A percentile compares a stretch with the other conserved stretches of the same genome.
Conservation (phyloP, 2,329 filamentous ascomycete species). For the Tolypocladium inflatum region DNA sequence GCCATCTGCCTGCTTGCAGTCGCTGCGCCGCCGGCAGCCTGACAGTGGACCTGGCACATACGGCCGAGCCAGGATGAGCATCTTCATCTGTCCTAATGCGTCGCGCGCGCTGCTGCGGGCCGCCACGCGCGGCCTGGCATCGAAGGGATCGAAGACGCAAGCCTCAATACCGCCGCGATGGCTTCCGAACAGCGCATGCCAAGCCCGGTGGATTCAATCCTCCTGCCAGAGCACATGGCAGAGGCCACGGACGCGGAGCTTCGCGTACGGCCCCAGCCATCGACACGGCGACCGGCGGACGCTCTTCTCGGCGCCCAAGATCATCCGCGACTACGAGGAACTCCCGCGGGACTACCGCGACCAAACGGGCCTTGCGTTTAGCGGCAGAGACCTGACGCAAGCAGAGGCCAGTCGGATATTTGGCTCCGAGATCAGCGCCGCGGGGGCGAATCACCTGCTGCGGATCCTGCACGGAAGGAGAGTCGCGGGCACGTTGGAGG, state of each 20-base stretch:
- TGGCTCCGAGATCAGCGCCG: conserved; percentile 32
- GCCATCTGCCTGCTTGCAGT: not conserved
- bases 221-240: conserved; percentile 1
- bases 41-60: not conserved
- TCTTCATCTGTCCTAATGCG: conserved; percentile 10
- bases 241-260: not conserved
- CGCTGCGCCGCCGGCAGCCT: not conserved
- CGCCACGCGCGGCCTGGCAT: conserved; percentile 12
- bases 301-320: conserved; percentile 22
- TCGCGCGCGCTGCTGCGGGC: conserved; percentile 19
- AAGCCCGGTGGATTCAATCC: not conserved
- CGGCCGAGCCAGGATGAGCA: conserved; percentile 1
- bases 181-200: conserved; percentile 5
- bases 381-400: conserved; percentile 36
- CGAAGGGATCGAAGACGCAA: not conserved
- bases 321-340: conserved; percentile 45
- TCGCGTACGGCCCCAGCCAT: not conserved
- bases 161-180: conserved; percentile 3
- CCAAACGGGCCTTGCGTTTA: conserved; percentile 43
- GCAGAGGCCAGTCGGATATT: conserved; percentile 40
- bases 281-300: conserved; percentile 16
- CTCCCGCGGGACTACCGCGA: conserved; percentile 50
- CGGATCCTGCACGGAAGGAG: conserved; percentile 52
- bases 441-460: conserved; percentile 42
- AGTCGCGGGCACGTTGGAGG: conserved; percentile 53